Percentiles rank a stretch among this genome's conserved stretches.
Conservation (phyloP, 2,329 filamentous ascomycete species). For the Curvularia sp. region DNA sequence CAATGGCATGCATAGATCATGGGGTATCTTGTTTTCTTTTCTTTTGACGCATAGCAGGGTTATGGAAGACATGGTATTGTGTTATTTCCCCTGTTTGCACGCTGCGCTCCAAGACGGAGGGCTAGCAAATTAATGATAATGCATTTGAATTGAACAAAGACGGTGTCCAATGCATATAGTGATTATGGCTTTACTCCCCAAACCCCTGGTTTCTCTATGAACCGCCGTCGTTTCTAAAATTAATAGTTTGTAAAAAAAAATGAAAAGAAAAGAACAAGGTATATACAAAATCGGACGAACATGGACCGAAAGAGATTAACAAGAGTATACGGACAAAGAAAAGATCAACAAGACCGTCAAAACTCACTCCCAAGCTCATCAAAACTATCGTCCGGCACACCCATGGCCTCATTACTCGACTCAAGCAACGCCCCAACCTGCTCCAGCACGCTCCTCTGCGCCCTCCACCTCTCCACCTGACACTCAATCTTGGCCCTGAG, state of each 20-base stretch:
- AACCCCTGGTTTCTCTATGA: no score
- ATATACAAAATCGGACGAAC: background rate
- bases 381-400: constrained; percentile 38
- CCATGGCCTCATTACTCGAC: constrained; percentile 30
- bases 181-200: background rate
- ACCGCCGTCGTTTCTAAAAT: background rate
- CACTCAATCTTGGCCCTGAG: constrained; percentile 19
- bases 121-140: constrained; percentile 14
- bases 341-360: background rate
- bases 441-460: constrained; percentile 26
- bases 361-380: constrained; percentile 31
- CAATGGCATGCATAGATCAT: constrained; percentile 8
- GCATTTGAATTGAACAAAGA: background rate
- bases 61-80: background rate
- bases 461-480: constrained; percentile 34
- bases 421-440: constrained; percentile 29
- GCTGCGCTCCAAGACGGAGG: background rate
- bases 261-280: background rate
- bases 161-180: background rate
- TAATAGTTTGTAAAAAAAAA: background rate
- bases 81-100: constrained; percentile 3
- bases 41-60: constrained; percentile 4
- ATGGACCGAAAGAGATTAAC: background rate
- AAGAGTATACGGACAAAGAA: background rate
- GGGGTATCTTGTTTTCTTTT: background rate